Base-by-base conservation (phyloP, 2,329 filamentous ascomycete species). In the Beauveria asiatica region DNA sequence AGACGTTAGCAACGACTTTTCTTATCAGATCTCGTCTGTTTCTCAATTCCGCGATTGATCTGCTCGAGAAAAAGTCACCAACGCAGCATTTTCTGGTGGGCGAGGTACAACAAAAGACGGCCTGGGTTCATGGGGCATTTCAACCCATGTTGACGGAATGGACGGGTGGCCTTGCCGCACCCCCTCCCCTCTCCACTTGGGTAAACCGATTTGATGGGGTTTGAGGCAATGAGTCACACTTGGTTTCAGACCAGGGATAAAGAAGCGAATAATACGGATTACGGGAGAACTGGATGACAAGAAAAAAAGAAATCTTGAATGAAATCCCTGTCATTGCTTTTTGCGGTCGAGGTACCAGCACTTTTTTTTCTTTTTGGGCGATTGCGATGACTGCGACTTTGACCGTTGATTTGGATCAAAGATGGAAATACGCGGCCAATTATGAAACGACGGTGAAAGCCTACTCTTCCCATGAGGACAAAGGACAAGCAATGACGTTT, bases 201-300 rank as follows among this genome's bases (percentile, higher is more conserved):
- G 23, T 33, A 44, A 33, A 39, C 56, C 57, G 57, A 59, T 59
- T 59, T 13, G 50, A 60, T 54, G 50, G 50, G 27, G 39, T 51
- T 19, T 30, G 21, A 3, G 10, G 16, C 9, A 49, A 60, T 60
- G 59, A 60, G 59, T 60, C 59, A 60, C 59, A 60, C 59, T 55
- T n/a, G 41, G 52, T 56, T 56, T 56, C 59, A 60, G 45, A 37
- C 41, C 39, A 52, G 21, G 39, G 30, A 51, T 42, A 57, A 48
- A 25, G 21, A 48, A 57, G 27, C 39, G 37, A 46, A 56, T 45
- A 37, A 45, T 45, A 56, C 53, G 27, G 46, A 37, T 33, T 45
- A 56, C 53, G 27, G 46, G 30, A 46, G 45, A 51, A 39, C n/a
- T 37, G 9, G n/a, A 52, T 25, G 41, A 37, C 27, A 11, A 56